Evolutionary conservation across 2,329 filamentous ascomycete genomes (phyloP).

Genomic region (Domatiomyces catenatus): DNA sequence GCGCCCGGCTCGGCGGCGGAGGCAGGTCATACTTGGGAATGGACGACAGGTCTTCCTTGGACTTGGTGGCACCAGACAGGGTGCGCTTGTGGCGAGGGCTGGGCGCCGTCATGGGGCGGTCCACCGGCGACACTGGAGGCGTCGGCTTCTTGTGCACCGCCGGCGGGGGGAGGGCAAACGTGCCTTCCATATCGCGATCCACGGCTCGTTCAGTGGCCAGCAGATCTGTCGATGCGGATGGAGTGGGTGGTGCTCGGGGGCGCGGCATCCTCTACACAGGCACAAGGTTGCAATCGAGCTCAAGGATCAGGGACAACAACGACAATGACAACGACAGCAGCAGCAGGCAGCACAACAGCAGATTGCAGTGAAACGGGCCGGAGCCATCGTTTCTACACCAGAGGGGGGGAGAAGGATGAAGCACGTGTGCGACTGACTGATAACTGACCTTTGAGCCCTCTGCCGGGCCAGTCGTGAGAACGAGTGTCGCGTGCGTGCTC

Average conservation of each 20-base stretch:
- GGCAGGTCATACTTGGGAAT: slow-evolving; percentile 65
- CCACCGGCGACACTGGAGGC: slow-evolving; percentile 27
- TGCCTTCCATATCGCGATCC: slow-evolving; percentile 38
- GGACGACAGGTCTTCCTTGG: slow-evolving; percentile 22
- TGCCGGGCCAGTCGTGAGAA: not conserved
- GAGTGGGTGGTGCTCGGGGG: slow-evolving; percentile 54
- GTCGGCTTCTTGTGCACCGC: slow-evolving; percentile 43
- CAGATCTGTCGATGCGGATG: slow-evolving; percentile 66
- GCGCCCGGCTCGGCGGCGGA: slow-evolving; percentile 76
- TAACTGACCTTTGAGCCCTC: not conserved
- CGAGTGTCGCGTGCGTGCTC: not conserved
- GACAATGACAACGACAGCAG: not conserved
- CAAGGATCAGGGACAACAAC: not conserved
- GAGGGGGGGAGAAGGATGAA: not conserved
- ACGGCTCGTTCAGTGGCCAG: slow-evolving; percentile 43
- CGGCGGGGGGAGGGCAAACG: slow-evolving; percentile 63
- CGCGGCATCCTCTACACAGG: slow-evolving; percentile 42
- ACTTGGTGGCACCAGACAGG: slow-evolving; percentile 11
- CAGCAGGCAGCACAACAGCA: not conserved
- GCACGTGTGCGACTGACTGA: not conserved
- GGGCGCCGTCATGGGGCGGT: slow-evolving; percentile 19
- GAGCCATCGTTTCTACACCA: not conserved
- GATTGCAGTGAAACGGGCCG: not conserved
- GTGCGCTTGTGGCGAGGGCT: slow-evolving; percentile 14
- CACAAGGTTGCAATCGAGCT: not conserved